Conservation (phyloP, 495 filamentous ascomycete genomes). For the Chaetomidium leptoderma region DNA sequence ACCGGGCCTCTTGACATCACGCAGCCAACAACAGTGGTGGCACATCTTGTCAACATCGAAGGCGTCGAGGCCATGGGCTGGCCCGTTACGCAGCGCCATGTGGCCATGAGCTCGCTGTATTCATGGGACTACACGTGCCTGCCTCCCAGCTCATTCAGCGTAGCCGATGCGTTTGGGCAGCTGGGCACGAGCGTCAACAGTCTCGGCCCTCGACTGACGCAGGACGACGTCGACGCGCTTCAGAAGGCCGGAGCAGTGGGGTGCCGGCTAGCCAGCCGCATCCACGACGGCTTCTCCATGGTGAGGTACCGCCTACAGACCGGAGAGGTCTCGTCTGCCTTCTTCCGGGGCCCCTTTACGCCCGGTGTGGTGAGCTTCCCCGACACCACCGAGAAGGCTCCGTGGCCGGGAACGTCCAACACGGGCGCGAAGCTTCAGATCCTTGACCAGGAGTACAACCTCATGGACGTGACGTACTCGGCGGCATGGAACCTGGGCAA, state of each 20-base stretch:
- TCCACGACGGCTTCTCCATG: conserved; percentile 42
- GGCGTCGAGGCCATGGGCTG: background rate
- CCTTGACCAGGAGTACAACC: conserved; percentile 37
- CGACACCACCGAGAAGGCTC: conserved; percentile 15
- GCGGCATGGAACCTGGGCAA: conserved; percentile 47
- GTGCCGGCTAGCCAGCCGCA: no score
- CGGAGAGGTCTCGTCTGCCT: conserved; percentile 40
- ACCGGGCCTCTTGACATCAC: conserved; percentile 29
- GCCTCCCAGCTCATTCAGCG: conserved; percentile 35
- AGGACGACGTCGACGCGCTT: no score
- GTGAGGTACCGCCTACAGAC: conserved; percentile 32
- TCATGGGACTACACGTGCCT: conserved; percentile 44
- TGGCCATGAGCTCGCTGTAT: conserved; percentile 41
- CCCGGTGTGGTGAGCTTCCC: conserved; percentile 28
- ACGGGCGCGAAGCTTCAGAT: conserved; percentile 40
- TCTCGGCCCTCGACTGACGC: no score
- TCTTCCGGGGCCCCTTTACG: conserved; percentile 42
- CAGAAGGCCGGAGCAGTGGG: background rate
- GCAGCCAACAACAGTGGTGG: conserved; percentile 17
- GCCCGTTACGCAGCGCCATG: conserved; percentile 10
- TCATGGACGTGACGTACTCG: conserved; percentile 50
- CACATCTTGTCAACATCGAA: conserved; percentile 43
- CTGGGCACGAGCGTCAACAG: no score
- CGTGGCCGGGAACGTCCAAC: no score
- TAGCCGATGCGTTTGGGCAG: conserved; percentile 24